These are phyloP conservation scores for Sclerotinia nivalis DNA, from an alignment of 2,329 filamentous ascomycete species.

Conservation along the genomic window DNA sequence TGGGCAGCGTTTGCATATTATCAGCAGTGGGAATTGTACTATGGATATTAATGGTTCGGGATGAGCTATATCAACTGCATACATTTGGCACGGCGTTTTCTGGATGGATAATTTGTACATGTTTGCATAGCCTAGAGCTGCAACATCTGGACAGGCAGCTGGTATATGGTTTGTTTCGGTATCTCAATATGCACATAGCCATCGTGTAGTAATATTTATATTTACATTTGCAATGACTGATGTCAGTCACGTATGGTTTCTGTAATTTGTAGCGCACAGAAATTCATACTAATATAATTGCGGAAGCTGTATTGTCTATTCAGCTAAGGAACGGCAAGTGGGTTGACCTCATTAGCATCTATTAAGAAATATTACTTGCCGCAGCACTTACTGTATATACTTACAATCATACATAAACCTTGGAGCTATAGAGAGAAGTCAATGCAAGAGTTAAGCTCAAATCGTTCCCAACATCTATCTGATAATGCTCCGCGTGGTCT, in stretches of 20 bases:
- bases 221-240: neutral
- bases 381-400: conserved; percentile 1
- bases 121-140: neutral
- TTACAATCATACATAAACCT: neutral
- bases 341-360: neutral
- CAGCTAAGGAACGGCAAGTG: neutral
- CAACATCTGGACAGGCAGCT: neutral
- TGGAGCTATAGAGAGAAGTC: neutral
- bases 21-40: neutral
- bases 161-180: neutral
- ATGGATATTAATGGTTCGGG: neutral
- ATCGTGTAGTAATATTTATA: neutral
- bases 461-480: neutral
- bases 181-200: neutral
- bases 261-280: neutral
- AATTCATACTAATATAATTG: neutral
- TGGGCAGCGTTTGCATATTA: neutral
- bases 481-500: neutral
- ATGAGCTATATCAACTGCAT: neutral
- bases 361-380: conserved; percentile 8
- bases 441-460: conserved; percentile 5
- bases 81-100: conserved; percentile 10
- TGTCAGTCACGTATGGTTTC: neutral
- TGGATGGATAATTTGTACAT: neutral
- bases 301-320: neutral